Conservation (phyloP, 129 eudicot genomes). For the Dittrichia graveolens region DNA sequence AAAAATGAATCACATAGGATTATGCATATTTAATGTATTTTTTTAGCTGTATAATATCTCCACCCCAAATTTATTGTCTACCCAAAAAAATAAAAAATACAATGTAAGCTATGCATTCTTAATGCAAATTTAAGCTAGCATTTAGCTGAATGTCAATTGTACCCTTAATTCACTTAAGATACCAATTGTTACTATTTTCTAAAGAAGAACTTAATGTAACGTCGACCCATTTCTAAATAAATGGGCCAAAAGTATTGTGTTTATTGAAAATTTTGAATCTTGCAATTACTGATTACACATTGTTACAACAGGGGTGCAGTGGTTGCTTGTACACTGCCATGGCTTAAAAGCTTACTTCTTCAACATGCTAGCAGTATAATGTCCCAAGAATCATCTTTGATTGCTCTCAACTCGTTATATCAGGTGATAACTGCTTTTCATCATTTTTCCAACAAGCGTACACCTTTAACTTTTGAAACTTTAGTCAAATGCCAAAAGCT, state of each 20-base stretch:
- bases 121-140: no score
- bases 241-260: background rate
- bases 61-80: no score
- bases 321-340: constrained; percentile 79
- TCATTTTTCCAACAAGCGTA: no score
- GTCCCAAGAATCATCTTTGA: constrained; percentile 89
- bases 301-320: constrained; percentile 71
- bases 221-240: background rate
- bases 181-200: no score
- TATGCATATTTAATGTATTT: no score
- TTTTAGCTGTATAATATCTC: no score
- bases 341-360: constrained; percentile 93
- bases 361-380: constrained; percentile 84
- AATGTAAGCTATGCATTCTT: no score
- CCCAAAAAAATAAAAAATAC: no score
- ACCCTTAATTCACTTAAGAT: no score
- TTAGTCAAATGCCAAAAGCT: background rate
- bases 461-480: background rate
- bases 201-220: no score
- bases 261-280: background rate
- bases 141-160: no score
- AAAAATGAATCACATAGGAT: no score
- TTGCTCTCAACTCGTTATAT: constrained; percentile 76
- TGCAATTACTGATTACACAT: constrained; percentile 13
- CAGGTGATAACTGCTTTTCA: constrained; percentile 52